phyloP scores from a whole-genome alignment of 306 rosid species.

The Carpinus viminea region DNA sequence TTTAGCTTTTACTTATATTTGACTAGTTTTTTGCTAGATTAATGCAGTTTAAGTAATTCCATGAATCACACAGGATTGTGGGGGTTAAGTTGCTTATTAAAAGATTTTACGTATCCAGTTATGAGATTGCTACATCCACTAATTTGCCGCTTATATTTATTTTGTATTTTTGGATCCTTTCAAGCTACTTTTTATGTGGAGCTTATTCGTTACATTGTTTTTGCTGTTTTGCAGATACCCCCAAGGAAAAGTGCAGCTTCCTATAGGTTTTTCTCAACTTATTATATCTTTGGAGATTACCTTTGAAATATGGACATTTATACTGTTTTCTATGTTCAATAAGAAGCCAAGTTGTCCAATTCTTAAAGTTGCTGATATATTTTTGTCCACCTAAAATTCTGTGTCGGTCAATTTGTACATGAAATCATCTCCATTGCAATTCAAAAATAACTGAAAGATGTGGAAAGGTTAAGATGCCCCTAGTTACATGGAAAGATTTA shows the following conservation, averaged over 20 bases:
- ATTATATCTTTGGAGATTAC: slow-evolving; percentile 23
- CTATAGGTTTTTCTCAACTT: slow-evolving; percentile 69
- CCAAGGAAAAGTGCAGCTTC: slow-evolving; percentile 97
- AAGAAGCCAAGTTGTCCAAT: background rate
- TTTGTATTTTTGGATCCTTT: background rate
- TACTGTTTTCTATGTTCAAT: slow-evolving; percentile 7
- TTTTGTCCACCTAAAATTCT: slow-evolving; percentile 1
- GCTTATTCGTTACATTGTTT: slow-evolving; percentile 14
- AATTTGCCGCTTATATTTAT: background rate
- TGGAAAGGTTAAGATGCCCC: background rate
- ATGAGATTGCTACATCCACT: background rate
- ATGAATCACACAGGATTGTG: background rate
- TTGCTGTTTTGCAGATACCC: slow-evolving; percentile 75
- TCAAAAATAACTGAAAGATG: background rate
- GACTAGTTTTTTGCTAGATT: background rate
- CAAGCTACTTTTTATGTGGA: background rate
- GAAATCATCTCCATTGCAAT: slow-evolving; percentile 18
- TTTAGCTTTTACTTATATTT: background rate
- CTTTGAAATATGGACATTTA: slow-evolving; percentile 20
- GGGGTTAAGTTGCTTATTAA: background rate
- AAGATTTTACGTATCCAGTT: background rate
- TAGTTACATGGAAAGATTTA: background rate
- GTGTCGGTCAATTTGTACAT: slow-evolving; percentile 5
- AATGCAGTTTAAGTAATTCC: background rate
- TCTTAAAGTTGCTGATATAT: background rate